These are phyloP conservation scores for Asparagopsis taxiformis DNA, from an alignment of 31 red algal species.

Conservation along the genomic window DNA sequence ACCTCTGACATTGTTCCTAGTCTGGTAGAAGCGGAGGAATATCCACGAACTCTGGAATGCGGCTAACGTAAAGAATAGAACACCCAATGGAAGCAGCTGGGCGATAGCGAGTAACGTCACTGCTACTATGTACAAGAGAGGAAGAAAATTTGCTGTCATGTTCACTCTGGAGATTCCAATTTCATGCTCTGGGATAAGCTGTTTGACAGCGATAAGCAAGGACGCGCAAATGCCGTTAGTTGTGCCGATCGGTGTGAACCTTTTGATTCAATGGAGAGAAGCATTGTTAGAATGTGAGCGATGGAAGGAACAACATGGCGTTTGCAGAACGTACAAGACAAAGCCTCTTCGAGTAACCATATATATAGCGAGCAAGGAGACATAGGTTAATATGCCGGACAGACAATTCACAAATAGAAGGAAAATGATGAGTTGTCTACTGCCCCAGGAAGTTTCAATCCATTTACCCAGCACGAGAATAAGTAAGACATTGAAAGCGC, in stretches of 20 bases:
- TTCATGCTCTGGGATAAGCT: conserved; percentile 50
- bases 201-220: conserved; percentile 56
- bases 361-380: conserved; percentile 16
- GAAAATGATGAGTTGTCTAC: conserved; percentile 9
- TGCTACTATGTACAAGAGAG: conserved; percentile 13
- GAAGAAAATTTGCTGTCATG: conserved; percentile 38
- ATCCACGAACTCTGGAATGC: conserved; percentile 33
- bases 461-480: conserved; percentile 11
- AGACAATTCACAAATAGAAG: conserved; percentile 20
- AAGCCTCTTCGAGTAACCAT: conserved; percentile 4
- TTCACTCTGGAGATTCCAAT: conserved; percentile 11
- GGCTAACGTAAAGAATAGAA: conserved; percentile 13
- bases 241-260: conserved; percentile 60
- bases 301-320: not conserved
- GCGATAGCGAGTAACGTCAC: not conserved
- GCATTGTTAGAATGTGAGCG: not conserved
- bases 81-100: conserved; percentile 11
- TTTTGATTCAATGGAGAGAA: not conserved
- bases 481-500: conserved; percentile 9
- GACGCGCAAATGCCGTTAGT: conserved; percentile 49
- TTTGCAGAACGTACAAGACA: conserved; percentile 26
- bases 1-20: conserved; percentile 12
- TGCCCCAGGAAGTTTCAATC: conserved; percentile 26
- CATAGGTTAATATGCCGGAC: conserved; percentile 18
- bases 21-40: conserved; percentile 60